Evolutionary conservation across 768 basidiomycete genomes (phyloP).

Genomic region (Serendipita sp.): DNA sequence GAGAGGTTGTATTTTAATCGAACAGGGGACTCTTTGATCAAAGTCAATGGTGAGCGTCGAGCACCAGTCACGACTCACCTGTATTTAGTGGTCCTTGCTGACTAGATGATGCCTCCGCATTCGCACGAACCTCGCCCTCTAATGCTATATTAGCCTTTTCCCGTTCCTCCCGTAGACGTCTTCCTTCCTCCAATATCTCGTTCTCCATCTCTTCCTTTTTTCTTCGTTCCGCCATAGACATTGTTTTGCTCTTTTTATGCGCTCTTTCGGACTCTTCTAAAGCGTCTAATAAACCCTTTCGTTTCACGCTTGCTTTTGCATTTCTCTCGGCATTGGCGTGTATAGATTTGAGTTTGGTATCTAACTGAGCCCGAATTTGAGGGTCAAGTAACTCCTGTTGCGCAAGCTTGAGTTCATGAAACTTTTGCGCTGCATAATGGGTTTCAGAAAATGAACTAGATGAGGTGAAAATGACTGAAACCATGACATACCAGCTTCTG

Average conservation of each 20-base stretch:
- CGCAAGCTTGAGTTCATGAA: constrained; percentile 70
- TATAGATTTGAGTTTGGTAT: constrained; percentile 59
- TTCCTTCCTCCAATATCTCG: constrained; percentile 65
- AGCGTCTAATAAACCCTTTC: constrained; percentile 59
- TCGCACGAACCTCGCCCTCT: not conserved
- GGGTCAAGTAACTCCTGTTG: constrained; percentile 73
- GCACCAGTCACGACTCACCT: not conserved
- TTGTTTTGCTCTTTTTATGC: constrained; percentile 53
- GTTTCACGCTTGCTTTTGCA: constrained; percentile 51
- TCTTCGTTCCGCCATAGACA: constrained; percentile 41
- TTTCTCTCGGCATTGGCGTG: constrained; percentile 56
- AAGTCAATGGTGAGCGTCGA: not conserved
- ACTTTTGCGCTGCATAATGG: constrained; percentile 41
- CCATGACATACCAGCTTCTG: constrained; percentile 49
- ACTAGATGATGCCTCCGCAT: not conserved
- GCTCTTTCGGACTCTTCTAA: constrained; percentile 63
- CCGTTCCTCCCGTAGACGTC: constrained; percentile 48
- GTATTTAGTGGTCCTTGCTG: not conserved
- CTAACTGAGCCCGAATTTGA: constrained; percentile 56
- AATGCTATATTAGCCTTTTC: constrained; percentile 19
- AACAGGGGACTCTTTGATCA: constrained; percentile 53
- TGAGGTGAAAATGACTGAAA: not conserved
- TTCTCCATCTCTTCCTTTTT: constrained; percentile 40
- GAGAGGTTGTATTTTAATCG: constrained; percentile 52
- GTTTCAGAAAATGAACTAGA: not conserved